Percentiles rank a stretch among this genome's conserved stretches.
phyloP scores from a whole-genome alignment of 164 flowering plant genomes.

The Chloranthus sessilifolius region DNA sequence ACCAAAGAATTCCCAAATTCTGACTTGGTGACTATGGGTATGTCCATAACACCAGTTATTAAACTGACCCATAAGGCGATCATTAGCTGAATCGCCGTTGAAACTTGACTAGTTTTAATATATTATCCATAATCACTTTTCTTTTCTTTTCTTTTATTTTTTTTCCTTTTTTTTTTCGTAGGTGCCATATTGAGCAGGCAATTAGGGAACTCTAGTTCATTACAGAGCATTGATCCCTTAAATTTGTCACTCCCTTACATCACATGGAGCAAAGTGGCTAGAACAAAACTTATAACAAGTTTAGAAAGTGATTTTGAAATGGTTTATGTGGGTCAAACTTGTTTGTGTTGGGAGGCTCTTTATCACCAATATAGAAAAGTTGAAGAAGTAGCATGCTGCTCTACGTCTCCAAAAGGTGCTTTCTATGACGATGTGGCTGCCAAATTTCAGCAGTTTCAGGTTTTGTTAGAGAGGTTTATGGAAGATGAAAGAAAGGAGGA shows the following conservation, averaged over 20 bases:
- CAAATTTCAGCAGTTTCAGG: constrained; percentile 48
- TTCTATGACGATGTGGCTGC: constrained; percentile 24
- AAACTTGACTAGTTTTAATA: too few relatives aligned
- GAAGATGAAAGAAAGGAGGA: constrained; percentile 38
- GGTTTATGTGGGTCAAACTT: constrained; percentile 55
- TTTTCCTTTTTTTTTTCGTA: constrained; percentile 4
- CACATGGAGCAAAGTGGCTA: constrained; percentile 25
- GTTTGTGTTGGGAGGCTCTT: constrained; percentile 66
- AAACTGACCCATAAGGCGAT: too few relatives aligned
- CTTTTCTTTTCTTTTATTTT: background rate
- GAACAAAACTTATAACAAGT: constrained; percentile 33
- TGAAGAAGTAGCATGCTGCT: constrained; percentile 20
- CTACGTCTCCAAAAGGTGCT: constrained; percentile 13
- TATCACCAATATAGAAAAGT: constrained; percentile 45
- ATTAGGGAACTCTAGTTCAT: constrained; percentile 16
- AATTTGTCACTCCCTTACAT: constrained; percentile 12
- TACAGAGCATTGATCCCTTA: constrained; percentile 12
- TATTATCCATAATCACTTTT: background rate
- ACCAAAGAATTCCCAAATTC: too few relatives aligned
- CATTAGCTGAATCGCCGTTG: too few relatives aligned
- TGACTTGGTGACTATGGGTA: too few relatives aligned
- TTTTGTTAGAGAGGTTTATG: constrained; percentile 47
- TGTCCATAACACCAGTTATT: too few relatives aligned
- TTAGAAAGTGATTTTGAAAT: constrained; percentile 46
- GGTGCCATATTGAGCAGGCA: constrained; percentile 29